Evolutionary conservation across 148 eudicot genomes (phyloP).

Genomic region (Agrostemma githago): DNA sequence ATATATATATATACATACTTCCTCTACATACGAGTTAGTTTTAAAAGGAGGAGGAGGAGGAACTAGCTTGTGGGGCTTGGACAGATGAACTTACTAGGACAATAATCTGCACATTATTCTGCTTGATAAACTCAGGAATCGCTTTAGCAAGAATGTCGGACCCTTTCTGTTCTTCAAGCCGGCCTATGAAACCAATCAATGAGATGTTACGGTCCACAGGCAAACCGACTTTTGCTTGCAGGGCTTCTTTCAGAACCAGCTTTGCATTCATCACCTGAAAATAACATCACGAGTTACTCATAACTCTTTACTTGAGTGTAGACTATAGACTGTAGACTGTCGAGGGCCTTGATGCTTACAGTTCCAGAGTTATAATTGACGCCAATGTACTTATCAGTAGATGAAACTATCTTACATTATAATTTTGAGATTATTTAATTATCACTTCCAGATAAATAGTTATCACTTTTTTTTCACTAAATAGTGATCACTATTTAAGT

Average conservation of each 20-base stretch:
- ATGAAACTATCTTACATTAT: too few relatives aligned
- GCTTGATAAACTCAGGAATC: constrained; percentile 48
- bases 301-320: not conserved
- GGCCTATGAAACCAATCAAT: constrained; percentile 82
- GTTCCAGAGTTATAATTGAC: constrained; percentile 54
- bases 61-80: too few relatives aligned
- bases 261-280: constrained; percentile 64
- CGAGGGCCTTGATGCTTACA: constrained; percentile 36
- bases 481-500: too few relatives aligned
- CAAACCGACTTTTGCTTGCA: constrained; percentile 80
- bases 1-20: too few relatives aligned
- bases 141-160: constrained; percentile 86
- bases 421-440: too few relatives aligned
- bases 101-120: constrained; percentile 58
- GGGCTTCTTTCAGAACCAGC: constrained; percentile 67
- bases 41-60: too few relatives aligned
- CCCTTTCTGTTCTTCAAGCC: constrained; percentile 97
- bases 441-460: too few relatives aligned
- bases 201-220: constrained; percentile 72
- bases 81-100: constrained; percentile 50
- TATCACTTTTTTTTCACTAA: too few relatives aligned
- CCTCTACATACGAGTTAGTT: too few relatives aligned
- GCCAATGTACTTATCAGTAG: constrained; percentile 54
- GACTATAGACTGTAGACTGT: not conserved
- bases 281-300: not conserved